These are phyloP conservation scores for Didymella segeticola DNA, from an alignment of 2,329 filamentous ascomycete species.

Conservation along the genomic window DNA sequence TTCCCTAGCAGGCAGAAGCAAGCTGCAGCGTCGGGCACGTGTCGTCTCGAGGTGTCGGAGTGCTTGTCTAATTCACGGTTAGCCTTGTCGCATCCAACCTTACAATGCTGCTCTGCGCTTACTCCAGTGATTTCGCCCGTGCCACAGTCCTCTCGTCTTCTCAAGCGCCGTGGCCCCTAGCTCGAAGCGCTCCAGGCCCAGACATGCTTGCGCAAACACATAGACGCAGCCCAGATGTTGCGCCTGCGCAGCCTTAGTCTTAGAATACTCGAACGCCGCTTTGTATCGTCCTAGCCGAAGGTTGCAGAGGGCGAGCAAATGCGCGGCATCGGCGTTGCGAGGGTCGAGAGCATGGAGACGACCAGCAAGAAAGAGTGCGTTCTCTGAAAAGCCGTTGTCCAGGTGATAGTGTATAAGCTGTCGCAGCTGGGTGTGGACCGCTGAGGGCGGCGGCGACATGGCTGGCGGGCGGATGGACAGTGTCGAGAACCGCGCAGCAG, in stretches of 20 bases:
- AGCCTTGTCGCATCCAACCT: slow-evolving; percentile 1
- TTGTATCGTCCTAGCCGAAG: slow-evolving; percentile 81
- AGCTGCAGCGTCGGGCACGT: slow-evolving; percentile 81
- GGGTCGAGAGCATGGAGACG: slow-evolving; percentile 84
- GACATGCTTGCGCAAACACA: slow-evolving; percentile 87
- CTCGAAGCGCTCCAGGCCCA: slow-evolving; percentile 77
- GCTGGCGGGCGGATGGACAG: slow-evolving; percentile 22
- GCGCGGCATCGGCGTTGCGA: slow-evolving; percentile 78
- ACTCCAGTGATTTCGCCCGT: slow-evolving; percentile 76
- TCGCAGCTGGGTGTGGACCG: slow-evolving; percentile 66
- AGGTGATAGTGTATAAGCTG: slow-evolving; percentile 76
- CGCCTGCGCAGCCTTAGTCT: slow-evolving; percentile 72
- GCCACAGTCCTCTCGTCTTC: slow-evolving; percentile 79
- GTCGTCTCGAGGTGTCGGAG: slow-evolving; percentile 74
- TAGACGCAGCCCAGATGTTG: slow-evolving; percentile 86
- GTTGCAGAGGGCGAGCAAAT: slow-evolving; percentile 85
- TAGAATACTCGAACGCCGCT: slow-evolving; percentile 84
- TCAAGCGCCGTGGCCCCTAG: slow-evolving; percentile 87
- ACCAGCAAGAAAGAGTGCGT: slow-evolving; percentile 92
- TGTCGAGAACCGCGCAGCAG: slow-evolving; percentile 9
- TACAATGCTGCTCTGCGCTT: slow-evolving; percentile 52
- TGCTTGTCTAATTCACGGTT: slow-evolving; percentile 64
- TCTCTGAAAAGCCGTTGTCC: slow-evolving; percentile 87
- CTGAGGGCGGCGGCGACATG: slow-evolving; percentile 65
- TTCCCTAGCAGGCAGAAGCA: slow-evolving; percentile 86